Conservation (phyloP, 257 asterid species). For the Solanum piurae region DNA sequence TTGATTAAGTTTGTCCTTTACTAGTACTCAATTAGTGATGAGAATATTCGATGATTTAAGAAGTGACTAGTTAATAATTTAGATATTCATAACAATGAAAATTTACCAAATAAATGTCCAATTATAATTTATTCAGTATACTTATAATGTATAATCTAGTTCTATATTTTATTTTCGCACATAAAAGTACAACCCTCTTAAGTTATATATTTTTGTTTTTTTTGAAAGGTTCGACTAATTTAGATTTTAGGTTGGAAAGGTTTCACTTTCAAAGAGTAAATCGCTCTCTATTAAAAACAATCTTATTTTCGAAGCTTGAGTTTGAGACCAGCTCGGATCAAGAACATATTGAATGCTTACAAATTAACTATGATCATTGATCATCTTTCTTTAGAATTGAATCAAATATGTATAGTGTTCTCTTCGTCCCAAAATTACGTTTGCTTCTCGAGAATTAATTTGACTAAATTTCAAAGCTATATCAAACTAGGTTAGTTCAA, state of each 20-base stretch:
- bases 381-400: neutral
- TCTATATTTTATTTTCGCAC: neutral
- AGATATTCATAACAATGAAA: neutral
- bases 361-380: neutral
- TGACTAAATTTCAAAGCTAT: neutral
- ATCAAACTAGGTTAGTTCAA: neutral
- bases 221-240: neutral
- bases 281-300: neutral
- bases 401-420: neutral
- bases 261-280: neutral
- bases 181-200: neutral
- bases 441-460: neutral
- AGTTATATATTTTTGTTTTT: neutral
- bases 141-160: neutral
- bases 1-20: neutral
- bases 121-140: neutral
- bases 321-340: neutral
- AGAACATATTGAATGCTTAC: neutral
- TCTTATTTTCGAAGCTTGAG: neutral
- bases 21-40: neutral
- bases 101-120: neutral
- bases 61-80: neutral
- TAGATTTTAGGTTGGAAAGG: neutral
- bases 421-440: neutral
- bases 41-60: neutral